A percentile compares a stretch with the other conserved stretches of the same genome.
These are phyloP conservation scores for Sordariomycetes sp. DNA, from an alignment of 2,329 filamentous ascomycete species.

Conservation along the genomic window DNA sequence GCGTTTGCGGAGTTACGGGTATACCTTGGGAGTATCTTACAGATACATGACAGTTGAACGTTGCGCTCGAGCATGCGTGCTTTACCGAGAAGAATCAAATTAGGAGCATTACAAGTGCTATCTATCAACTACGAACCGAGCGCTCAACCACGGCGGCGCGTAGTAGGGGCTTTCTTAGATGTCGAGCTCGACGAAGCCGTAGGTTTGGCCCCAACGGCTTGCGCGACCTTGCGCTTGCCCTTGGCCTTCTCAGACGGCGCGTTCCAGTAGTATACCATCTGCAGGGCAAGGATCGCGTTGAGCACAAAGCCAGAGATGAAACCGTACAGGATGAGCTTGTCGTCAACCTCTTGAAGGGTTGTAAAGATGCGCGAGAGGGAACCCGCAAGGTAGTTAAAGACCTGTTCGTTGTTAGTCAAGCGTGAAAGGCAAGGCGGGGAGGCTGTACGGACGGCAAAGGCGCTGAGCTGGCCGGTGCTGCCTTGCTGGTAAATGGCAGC, in stretches of 20 bases:
- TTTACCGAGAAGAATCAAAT: background rate
- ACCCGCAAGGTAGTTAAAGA: constrained; percentile 95
- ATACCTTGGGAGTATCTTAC: background rate
- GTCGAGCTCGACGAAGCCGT: constrained; percentile 14
- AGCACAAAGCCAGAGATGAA: constrained; percentile 88
- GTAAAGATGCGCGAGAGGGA: constrained; percentile 95
- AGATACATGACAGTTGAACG: background rate
- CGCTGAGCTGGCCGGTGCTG: constrained; percentile 88
- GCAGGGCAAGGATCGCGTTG: constrained; percentile 75
- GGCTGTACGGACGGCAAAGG: constrained; percentile 71
- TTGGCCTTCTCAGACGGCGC: constrained; percentile 38
- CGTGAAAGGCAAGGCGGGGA: background rate
- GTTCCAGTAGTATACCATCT: constrained; percentile 98
- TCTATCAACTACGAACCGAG: background rate
- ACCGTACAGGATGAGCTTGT: constrained; percentile 90
- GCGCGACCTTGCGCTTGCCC: constrained; percentile 28
- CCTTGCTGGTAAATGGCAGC: constrained; percentile 75
- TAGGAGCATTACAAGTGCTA: background rate
- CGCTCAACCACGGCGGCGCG: constrained; percentile 30
- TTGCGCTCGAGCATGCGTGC: background rate
- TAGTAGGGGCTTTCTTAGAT: constrained; percentile 31
- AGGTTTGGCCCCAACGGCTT: constrained; percentile 15
- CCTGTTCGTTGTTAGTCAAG: constrained; percentile 41
- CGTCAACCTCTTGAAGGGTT: constrained; percentile 92
- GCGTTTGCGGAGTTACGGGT: background rate